Percentiles rank a stretch among this genome's conserved stretches.
phyloP scores from a whole-genome alignment of 148 eudicot species.

The Oxyria digyna region DNA sequence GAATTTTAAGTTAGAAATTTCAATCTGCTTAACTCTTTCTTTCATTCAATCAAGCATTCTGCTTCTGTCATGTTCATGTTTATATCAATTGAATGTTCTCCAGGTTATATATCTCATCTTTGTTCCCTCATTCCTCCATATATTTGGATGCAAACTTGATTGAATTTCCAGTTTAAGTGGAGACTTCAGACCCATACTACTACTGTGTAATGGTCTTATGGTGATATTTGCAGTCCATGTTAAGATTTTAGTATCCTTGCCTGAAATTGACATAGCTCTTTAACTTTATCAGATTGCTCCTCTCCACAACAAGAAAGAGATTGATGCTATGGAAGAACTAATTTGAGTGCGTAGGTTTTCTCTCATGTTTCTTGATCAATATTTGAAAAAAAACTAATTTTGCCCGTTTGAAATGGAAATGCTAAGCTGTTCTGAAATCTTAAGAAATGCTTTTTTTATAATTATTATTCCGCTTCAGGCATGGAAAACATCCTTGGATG shows the following conservation, averaged over 20 bases:
- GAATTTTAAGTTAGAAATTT: background rate
- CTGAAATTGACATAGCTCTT: background rate
- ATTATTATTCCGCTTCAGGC: no score
- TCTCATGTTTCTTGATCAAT: no score
- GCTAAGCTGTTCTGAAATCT: no score
- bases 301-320: slow-evolving; percentile 70
- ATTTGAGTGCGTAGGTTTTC: slow-evolving; percentile 60
- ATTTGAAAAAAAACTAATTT: no score
- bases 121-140: slow-evolving; percentile 22
- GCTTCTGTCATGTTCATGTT: background rate
- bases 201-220: slow-evolving; percentile 46
- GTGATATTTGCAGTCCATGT: slow-evolving; percentile 6
- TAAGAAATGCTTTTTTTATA: background rate
- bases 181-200: slow-evolving; percentile 78
- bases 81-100: background rate
- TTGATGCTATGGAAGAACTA: slow-evolving; percentile 76
- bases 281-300: slow-evolving; percentile 51
- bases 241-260: background rate
- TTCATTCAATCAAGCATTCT: background rate
- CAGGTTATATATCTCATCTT: background rate
- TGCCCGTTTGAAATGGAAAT: no score
- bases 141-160: slow-evolving; percentile 78
- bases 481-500: no score
- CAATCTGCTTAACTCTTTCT: background rate
- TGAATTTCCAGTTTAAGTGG: slow-evolving; percentile 88